A percentile compares a stretch with the other conserved stretches of the same genome.
phyloP scores from a whole-genome alignment of 805 yeast species.

The Schizosaccharomyces cryophilus region DNA sequence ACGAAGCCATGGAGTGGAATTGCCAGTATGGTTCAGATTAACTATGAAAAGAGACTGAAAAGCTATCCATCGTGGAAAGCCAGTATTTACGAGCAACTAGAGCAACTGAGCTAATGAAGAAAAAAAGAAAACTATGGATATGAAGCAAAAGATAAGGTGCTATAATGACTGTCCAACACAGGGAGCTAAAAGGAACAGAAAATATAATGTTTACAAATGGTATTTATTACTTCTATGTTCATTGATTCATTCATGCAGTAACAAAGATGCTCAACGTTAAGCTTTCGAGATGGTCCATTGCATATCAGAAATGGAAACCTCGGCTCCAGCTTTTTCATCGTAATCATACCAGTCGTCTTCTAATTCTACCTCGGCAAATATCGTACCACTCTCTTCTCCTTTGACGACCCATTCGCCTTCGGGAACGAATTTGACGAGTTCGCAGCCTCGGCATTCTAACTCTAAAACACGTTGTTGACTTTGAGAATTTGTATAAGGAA shows the following conservation, averaged over 20 bases:
- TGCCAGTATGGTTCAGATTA: background rate
- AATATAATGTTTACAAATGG: too few relatives aligned
- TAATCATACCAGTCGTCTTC: constrained; percentile 88
- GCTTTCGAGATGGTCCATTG: constrained; percentile 30
- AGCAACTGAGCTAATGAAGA: background rate
- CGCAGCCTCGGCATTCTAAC: constrained; percentile 72
- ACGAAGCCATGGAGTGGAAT: background rate
- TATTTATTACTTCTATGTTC: too few relatives aligned
- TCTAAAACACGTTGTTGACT: constrained; percentile 28
- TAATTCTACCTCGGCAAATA: constrained; percentile 41
- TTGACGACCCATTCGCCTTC: constrained; percentile 34
- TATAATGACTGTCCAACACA: too few relatives aligned
- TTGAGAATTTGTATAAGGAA: constrained; percentile 14
- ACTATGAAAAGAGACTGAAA: background rate
- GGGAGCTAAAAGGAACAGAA: too few relatives aligned
- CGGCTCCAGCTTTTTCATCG: constrained; percentile 59
- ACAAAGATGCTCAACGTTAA: constrained; percentile 1
- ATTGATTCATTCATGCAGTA: too few relatives aligned
- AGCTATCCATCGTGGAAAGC: background rate
- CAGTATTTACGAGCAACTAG: background rate
- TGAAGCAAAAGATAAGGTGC: too few relatives aligned
- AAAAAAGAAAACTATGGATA: too few relatives aligned
- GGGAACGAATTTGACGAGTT: constrained; percentile 41
- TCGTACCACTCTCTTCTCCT: constrained; percentile 27
- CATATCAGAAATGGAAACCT: constrained; percentile 60